Evolutionary conservation across 2,329 filamentous ascomycete genomes (phyloP).

Genomic region (Fonsecaea pedrosoi): DNA sequence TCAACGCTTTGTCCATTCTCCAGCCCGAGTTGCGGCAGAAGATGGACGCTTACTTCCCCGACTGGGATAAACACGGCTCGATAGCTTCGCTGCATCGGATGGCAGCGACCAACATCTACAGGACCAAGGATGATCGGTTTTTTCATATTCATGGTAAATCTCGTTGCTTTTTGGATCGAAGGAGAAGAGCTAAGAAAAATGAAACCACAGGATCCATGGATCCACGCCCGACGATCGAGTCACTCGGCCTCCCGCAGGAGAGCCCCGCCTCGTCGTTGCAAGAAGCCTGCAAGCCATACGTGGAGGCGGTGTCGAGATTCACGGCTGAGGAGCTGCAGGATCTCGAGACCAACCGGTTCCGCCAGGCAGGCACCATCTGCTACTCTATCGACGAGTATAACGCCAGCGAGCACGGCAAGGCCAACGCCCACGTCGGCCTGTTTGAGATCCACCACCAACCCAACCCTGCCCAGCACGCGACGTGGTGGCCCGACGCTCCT

Average conservation of each 20-base stretch:
- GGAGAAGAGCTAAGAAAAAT: too few species aligned
- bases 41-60: too few species aligned
- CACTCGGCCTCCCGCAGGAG: slow-evolving; percentile 45
- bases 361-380: slow-evolving; percentile 51
- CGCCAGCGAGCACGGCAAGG: slow-evolving; percentile 49
- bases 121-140: slow-evolving; percentile 52
- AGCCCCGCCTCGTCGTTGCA: slow-evolving; percentile 40
- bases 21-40: too few species aligned
- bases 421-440: slow-evolving; percentile 51
- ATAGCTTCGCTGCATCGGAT: background rate
- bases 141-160: slow-evolving; percentile 51
- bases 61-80: too few species aligned
- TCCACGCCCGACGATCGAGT: slow-evolving; percentile 50
- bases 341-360: slow-evolving; percentile 44
- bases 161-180: too few species aligned
- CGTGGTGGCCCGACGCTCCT: slow-evolving; percentile 29
- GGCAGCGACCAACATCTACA: slow-evolving; percentile 52
- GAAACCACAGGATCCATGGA: slow-evolving; percentile 40
- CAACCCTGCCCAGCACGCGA: slow-evolving; percentile 9
- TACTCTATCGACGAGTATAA: slow-evolving; percentile 48
- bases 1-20: background rate
- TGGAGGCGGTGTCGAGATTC: slow-evolving; percentile 45
- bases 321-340: slow-evolving; percentile 45
- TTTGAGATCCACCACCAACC: slow-evolving; percentile 46
- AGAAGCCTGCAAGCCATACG: slow-evolving; percentile 44